Percentiles rank a stretch among this genome's conserved stretches.
These are phyloP conservation scores for Pyracantha coccinea DNA, from an alignment of 331 rosid species.

Conservation along the genomic window DNA sequence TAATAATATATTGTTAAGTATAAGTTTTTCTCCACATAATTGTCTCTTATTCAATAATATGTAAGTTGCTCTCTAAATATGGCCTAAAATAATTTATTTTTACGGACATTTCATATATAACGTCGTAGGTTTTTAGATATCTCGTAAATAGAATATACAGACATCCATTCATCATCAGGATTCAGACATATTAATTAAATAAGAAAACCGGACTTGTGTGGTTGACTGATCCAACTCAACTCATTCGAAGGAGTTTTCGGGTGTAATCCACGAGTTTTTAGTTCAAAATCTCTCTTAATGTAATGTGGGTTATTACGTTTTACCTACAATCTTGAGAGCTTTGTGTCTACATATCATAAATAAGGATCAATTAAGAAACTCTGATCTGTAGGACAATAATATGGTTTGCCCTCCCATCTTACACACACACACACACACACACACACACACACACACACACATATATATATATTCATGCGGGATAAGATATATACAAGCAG, in stretches of 20 bases:
- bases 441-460: too few relatives aligned
- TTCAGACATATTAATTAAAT: neutral
- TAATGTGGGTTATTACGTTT: neutral
- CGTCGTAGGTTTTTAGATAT: too few relatives aligned
- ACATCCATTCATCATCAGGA: neutral
- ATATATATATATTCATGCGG: too few relatives aligned
- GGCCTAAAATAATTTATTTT: neutral
- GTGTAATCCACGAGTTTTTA: neutral
- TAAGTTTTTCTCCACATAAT: too few relatives aligned
- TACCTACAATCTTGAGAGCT: neutral
- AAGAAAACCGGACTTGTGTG: neutral
- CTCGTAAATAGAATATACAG: neutral
- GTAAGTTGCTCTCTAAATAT: too few relatives aligned
- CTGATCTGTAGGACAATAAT: neutral
- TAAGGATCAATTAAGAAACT: neutral
- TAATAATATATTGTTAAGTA: too few relatives aligned
- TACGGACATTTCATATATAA: neutral
- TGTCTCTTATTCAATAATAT: too few relatives aligned
- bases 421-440: fast-evolving
- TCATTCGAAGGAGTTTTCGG: neutral
- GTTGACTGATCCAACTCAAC: neutral
- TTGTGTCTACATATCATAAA: neutral
- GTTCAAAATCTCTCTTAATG: neutral
- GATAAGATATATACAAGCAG: neutral
- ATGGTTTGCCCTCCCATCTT: neutral